Base-by-base conservation (phyloP, 305 asterid genomes). In the Fraxinus paxiana region DNA sequence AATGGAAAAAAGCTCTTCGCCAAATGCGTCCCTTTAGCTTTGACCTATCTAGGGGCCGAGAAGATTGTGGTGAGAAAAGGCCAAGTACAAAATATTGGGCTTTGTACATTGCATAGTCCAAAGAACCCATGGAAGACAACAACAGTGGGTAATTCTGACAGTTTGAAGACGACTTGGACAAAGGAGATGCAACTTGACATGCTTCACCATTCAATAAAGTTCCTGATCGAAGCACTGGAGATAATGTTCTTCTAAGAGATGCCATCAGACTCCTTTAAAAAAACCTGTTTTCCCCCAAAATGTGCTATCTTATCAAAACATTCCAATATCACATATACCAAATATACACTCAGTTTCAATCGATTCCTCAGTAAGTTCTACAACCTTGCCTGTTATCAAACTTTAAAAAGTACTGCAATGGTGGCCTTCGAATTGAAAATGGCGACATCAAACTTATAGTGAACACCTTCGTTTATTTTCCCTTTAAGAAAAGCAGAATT, bases 231-330 rank as follows among this genome's bases (percentile, higher is more conserved):
- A 93, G 90, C 77, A 90, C 90, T 2, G 92, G 96, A 30, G 93
- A 90, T 79, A 90, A 54, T 30, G 94, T 85, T 82, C 98, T 87
- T 85, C 98, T 87, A 74, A 92, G 88, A 15, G 93, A 93, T 76
- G 97, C 95, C 97, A 93, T 93, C 41, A 86, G 37, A 61, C 37
- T 65, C 12, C 69, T 77, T 81, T 78, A 37, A 8, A 59, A 43
- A 41, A 5, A 63, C 79, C 76, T 35, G 54, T 51, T 43, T 81
- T 13, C 33, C 79, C 54, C 54, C 83, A 86, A 77, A 69, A 15
- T 75, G 56, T n/a, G 77, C 35, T 15, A 65, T n/a, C 54, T 38
- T 56, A 71, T 46, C 30, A 41, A 71, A 63, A 78, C 77, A 79
- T 37, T 17, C 80, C 35, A 24, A 20, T 59, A 75, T 34, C 63